phyloP scores from a whole-genome alignment of 306 rosid species.

The Malus sieversii region DNA sequence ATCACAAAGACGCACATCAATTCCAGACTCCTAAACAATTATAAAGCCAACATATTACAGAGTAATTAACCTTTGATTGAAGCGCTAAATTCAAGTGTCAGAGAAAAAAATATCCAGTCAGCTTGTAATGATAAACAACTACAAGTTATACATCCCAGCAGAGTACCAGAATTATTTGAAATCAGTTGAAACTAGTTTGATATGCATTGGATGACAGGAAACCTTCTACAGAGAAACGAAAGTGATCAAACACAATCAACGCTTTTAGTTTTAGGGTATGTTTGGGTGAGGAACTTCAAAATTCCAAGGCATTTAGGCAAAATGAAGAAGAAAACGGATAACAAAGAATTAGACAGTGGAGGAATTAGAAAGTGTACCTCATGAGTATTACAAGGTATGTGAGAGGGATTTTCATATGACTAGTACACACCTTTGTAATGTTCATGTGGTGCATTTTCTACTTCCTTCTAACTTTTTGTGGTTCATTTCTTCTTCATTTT shows the following conservation, averaged over 20 bases:
- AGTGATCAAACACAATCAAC: neutral
- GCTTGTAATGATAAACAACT: neutral
- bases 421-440: no score
- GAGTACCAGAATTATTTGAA: neutral
- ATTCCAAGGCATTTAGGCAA: neutral
- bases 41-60: neutral
- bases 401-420: no score
- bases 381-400: no score
- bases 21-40: constrained; percentile 68
- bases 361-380: no score
- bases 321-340: no score
- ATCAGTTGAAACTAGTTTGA: no score
- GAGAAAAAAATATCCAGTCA: neutral
- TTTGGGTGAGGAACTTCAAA: no score
- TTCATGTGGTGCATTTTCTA: no score
- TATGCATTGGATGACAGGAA: neutral
- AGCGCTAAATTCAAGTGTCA: neutral
- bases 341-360: no score
- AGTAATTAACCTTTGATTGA: neutral
- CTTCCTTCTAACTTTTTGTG: no score
- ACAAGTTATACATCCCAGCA: neutral
- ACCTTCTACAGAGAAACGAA: neutral
- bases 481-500: no score
- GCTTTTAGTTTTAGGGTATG: neutral
- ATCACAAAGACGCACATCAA: constrained; percentile 95